Evolutionary conservation across 805 yeast genomes (phyloP).

Genomic region (Jamesozyma rosinii): DNA sequence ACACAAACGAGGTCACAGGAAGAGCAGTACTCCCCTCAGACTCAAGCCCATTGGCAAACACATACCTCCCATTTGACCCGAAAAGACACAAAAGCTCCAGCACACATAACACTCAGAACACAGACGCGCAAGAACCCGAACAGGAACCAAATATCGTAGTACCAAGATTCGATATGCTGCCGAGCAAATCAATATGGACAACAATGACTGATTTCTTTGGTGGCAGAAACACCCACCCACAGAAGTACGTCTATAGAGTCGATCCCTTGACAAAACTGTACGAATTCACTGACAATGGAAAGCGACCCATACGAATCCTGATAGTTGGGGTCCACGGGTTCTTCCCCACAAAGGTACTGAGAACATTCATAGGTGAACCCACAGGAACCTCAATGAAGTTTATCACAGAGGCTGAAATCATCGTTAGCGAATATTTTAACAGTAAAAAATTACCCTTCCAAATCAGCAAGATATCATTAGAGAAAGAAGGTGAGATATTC

Average conservation of each 20-base stretch:
- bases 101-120: conserved; percentile 3
- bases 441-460: conserved; percentile 35
- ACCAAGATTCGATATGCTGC: conserved; percentile 26
- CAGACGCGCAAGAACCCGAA: conserved; percentile 7
- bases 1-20: not conserved
- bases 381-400: conserved; percentile 91
- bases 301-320: conserved; percentile 47
- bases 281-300: conserved; percentile 14
- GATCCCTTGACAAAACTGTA: conserved; percentile 14
- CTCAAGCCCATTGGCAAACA: conserved; percentile 10
- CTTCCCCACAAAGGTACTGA: conserved; percentile 76
- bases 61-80: conserved; percentile 12
- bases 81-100: conserved; percentile 3
- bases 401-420: conserved; percentile 80
- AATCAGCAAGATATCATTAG: conserved; percentile 87
- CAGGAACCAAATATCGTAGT: conserved; percentile 25
- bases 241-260: conserved; percentile 11
- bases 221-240: conserved; percentile 9
- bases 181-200: conserved; percentile 20
- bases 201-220: conserved; percentile 16
- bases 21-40: not conserved
- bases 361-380: conserved; percentile 89
- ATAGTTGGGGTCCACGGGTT: conserved; percentile 95
- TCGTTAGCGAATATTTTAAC: conserved; percentile 59
- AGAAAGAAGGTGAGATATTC: conserved; percentile 84